Conservation (phyloP, 2,329 filamentous ascomycete species). For the Verticillium longisporum region DNA sequence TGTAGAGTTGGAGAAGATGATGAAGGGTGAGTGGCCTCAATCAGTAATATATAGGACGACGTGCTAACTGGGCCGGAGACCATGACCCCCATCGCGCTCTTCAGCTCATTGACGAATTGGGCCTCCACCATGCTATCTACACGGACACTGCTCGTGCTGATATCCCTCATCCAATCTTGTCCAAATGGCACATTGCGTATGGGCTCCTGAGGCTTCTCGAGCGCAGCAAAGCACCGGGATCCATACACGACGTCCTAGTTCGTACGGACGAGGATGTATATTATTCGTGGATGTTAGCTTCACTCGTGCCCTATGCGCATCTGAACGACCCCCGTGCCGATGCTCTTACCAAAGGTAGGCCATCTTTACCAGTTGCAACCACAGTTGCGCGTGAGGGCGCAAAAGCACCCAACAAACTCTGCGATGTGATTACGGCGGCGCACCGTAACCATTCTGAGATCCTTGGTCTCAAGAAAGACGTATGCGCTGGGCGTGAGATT, state of each 20-base stretch:
- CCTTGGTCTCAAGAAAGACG: conserved; percentile 49
- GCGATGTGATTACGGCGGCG: conserved; percentile 59
- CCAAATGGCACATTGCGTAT: conserved; percentile 58
- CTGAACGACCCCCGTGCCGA: conserved; percentile 29
- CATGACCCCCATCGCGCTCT: conserved; percentile 55
- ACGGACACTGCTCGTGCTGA: conserved; percentile 54
- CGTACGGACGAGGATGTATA: conserved; percentile 60
- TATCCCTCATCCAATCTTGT: conserved; percentile 48
- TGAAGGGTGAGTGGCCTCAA: conserved; percentile 49
- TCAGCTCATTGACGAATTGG: conserved; percentile 58
- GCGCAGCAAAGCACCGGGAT: conserved; percentile 33
- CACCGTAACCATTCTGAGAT: conserved; percentile 59
- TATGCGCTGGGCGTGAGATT: conserved; percentile 26
- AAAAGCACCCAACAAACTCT: conserved; percentile 70
- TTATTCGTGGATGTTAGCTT: conserved; percentile 68
- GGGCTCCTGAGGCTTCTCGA: conserved; percentile 50
- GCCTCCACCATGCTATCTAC: conserved; percentile 67
- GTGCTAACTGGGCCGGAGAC: conserved; percentile 27
- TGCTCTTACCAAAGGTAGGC: conserved; percentile 39
- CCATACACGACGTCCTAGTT: conserved; percentile 49
- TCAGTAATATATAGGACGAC: background rate
- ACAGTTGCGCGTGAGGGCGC: conserved; percentile 70
- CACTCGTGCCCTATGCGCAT: conserved; percentile 67
- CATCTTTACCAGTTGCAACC: conserved; percentile 42
- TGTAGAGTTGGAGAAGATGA: conserved; percentile 84